Evolutionary conservation across 1,139 yeast genomes (phyloP).

Genomic region (Kodamaea sp.): DNA sequence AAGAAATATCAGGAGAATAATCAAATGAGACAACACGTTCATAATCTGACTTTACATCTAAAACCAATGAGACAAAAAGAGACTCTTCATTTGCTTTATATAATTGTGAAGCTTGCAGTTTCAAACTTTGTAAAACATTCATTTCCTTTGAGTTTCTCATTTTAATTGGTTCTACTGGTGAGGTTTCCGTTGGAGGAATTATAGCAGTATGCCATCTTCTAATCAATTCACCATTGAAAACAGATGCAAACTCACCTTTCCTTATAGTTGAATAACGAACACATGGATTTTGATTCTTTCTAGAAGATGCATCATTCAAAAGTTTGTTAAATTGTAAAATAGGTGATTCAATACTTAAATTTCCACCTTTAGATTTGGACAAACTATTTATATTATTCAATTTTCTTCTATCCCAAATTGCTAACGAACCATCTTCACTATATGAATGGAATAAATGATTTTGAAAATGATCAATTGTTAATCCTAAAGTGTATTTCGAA

Average conservation of each 20-base stretch:
- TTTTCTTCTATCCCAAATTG: constrained; percentile 84
- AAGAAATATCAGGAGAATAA: constrained; percentile 56
- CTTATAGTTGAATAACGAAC: constrained; percentile 69
- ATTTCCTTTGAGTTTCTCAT: constrained; percentile 6
- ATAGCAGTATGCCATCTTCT: constrained; percentile 79
- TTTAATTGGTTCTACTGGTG: neutral
- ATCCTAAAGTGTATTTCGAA: constrained; percentile 67
- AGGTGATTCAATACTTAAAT: constrained; percentile 48
- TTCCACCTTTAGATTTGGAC: constrained; percentile 13
- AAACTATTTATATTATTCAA: constrained; percentile 32
- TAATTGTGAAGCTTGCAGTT: constrained; percentile 33
- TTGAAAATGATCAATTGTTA: constrained; percentile 64
- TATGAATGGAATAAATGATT: constrained; percentile 66
- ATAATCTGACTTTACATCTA: constrained; percentile 70
- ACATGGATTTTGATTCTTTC: constrained; percentile 60
- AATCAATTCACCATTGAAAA: constrained; percentile 73
- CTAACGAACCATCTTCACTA: constrained; percentile 80
- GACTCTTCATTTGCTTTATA: constrained; percentile 46
- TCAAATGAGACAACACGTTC: constrained; percentile 85
- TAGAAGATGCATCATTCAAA: constrained; percentile 59
- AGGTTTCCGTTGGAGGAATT: constrained; percentile 39
- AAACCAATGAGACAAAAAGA: constrained; percentile 71
- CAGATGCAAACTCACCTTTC: constrained; percentile 72
- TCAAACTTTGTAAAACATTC: constrained; percentile 25
- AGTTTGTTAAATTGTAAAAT: constrained; percentile 63